Conservation (phyloP, 108 stramenopile species). For the Nitzschia inconspicua region DNA sequence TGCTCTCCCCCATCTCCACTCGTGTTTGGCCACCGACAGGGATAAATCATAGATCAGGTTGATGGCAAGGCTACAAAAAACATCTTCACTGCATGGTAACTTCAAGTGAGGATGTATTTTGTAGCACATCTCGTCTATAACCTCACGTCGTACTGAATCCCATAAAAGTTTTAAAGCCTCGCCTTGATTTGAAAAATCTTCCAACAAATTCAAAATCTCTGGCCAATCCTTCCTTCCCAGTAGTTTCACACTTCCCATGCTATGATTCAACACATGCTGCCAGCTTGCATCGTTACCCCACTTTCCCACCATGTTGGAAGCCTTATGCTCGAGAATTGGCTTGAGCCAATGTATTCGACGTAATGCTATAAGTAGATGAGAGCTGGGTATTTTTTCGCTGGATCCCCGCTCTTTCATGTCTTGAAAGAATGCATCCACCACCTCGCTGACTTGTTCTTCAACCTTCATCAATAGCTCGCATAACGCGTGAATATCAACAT, state of each 20-base stretch:
- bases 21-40: neutral
- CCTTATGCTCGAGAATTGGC: neutral
- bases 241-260: neutral
- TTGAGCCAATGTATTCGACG: conserved; percentile 37
- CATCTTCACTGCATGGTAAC: conserved; percentile 24
- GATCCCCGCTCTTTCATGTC: neutral
- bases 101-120: neutral
- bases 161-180: conserved; percentile 22
- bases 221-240: conserved; percentile 24
- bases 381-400: neutral
- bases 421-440: conserved; percentile 7
- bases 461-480: conserved; percentile 22
- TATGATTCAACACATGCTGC: conserved; percentile 4
- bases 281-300: neutral
- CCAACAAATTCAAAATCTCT: conserved; percentile 12
- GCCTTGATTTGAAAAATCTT: neutral
- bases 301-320: conserved; percentile 1
- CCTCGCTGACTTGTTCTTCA: neutral
- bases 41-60: conserved; percentile 23
- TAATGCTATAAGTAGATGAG: conserved; percentile 33
- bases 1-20: neutral
- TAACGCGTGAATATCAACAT: conserved; percentile 18
- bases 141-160: conserved; percentile 15
- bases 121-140: conserved; percentile 37
- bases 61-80: conserved; percentile 40